These are phyloP conservation scores for Platanus orientalis DNA, from an alignment of 164 flowering plant species.

Conservation along the genomic window DNA sequence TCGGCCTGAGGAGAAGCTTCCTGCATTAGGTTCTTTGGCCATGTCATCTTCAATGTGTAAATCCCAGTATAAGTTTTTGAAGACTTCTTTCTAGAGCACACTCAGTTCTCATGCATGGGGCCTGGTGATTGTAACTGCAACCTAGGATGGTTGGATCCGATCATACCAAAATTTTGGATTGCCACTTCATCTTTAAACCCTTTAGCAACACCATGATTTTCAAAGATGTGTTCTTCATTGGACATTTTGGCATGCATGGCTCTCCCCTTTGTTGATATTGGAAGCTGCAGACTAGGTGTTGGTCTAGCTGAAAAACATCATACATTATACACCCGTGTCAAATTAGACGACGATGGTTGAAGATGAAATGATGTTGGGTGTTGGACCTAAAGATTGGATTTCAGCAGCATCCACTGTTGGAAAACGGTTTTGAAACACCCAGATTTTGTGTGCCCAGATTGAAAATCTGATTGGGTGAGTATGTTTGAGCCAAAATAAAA, in stretches of 20 bases:
- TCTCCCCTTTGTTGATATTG: no score
- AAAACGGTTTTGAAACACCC: no score
- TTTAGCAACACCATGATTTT: neutral
- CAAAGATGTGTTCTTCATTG: neutral
- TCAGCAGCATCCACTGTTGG: no score
- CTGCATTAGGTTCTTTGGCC: conserved; percentile 18
- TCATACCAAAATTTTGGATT: conserved; percentile 55
- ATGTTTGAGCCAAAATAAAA: no score
- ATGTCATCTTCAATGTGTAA: conserved; percentile 33
- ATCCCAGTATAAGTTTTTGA: conserved; percentile 54
- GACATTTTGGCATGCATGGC: neutral
- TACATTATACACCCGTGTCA: no score
- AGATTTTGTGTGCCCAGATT: no score
- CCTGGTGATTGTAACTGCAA: conserved; percentile 62
- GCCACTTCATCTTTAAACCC: conserved; percentile 36
- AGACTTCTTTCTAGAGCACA: conserved; percentile 47
- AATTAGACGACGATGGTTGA: neutral
- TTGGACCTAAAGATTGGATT: no score
- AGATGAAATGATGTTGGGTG: no score
- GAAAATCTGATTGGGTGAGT: no score
- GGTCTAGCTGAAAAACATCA: no score
- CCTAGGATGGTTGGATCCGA: conserved; percentile 62
- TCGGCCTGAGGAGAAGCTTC: conserved; percentile 83
- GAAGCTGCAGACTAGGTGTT: no score
- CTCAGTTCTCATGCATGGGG: conserved; percentile 55